Evolutionary conservation across 257 asterid species (phyloP), one percentile per base, ranked within the genome.

Genomic region (Cordia subcordata): DNA sequence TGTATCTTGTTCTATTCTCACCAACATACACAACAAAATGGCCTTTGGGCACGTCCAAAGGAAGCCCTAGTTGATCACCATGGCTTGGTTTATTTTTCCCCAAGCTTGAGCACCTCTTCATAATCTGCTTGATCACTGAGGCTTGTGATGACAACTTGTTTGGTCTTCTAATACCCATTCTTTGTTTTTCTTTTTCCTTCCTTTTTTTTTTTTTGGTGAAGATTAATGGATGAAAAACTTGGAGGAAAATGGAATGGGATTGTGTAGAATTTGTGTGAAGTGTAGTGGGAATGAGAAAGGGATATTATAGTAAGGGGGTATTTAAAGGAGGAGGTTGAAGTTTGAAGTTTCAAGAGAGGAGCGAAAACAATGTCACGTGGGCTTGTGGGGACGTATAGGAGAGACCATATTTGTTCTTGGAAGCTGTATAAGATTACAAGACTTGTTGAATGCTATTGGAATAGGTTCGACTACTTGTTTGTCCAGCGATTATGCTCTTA

Each of bases 391-490:
- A 68, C 77, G 22, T 11, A 52, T 21, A 20, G 15, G 57, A 51
- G 77, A 74, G 76, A 68, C 81, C 82, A 68, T 55, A 58, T 75
- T 76, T 74, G 78, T 74, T 72, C 69, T 77, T 23, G 81, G 81
- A 71, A 57, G 44, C 44, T 12, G 12, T 39, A 39, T 39, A 39
- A n/a, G n/a, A n/a, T n/a, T n/a, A n/a, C n/a, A n/a, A n/a, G n/a
- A n/a, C n/a, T n/a, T n/a, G n/a, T n/a, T n/a, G n/a, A n/a, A n/a
- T n/a, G n/a, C n/a, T n/a, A n/a, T n/a, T n/a, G n/a, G n/a, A n/a
- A n/a, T n/a, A n/a, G n/a, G n/a, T n/a, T n/a, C n/a, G n/a, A n/a
- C n/a, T n/a, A n/a, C n/a, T n/a, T n/a, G n/a, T n/a, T n/a, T n/a
- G n/a, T n/a, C n/a, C n/a, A n/a, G n/a, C n/a, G n/a, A n/a, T n/a